Evolutionary conservation across 2,329 filamentous ascomycete genomes (phyloP).

Genomic region (Verticillium dahliae): DNA sequence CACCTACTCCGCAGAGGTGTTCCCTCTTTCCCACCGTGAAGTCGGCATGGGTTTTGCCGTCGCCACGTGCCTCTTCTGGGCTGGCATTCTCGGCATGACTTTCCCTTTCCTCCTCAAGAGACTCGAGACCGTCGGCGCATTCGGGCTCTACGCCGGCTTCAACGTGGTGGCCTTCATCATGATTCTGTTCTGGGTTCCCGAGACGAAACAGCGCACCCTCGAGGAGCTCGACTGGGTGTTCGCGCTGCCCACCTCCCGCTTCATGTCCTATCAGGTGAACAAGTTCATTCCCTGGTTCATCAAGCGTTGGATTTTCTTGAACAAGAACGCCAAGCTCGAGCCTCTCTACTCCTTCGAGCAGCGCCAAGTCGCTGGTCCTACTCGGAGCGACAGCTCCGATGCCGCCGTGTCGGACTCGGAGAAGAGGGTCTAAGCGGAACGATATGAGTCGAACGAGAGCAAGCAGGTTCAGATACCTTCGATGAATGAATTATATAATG

Average conservation of each 20-base stretch:
- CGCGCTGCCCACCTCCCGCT: conserved; percentile 22
- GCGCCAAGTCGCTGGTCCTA: background rate
- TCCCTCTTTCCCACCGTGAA: conserved; percentile 63
- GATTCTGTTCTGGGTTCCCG: conserved; percentile 51
- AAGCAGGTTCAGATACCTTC: no score
- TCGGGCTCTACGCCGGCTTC: conserved; percentile 48
- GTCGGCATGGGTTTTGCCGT: conserved; percentile 66
- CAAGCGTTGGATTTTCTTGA: conserved; percentile 20
- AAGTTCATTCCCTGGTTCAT: conserved; percentile 25
- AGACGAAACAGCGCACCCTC: conserved; percentile 50
- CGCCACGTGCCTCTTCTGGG: conserved; percentile 57
- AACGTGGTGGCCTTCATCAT: conserved; percentile 48
- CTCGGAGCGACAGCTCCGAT: conserved; percentile 3
- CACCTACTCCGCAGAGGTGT: conserved; percentile 63
- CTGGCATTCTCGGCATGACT: conserved; percentile 55
- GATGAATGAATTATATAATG: no score
- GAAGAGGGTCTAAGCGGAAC: conserved; percentile 5
- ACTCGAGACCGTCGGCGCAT: conserved; percentile 31
- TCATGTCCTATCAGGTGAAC: conserved; percentile 24
- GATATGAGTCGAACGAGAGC: no score
- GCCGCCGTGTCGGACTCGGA: conserved; percentile 5
- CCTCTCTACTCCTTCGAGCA: conserved; percentile 34
- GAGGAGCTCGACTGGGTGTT: conserved; percentile 38
- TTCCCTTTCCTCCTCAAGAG: conserved; percentile 49
- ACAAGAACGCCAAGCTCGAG: conserved; percentile 25